Base-by-base conservation (phyloP, 169 alveolate genomes). In the Theileria sp. region DNA sequence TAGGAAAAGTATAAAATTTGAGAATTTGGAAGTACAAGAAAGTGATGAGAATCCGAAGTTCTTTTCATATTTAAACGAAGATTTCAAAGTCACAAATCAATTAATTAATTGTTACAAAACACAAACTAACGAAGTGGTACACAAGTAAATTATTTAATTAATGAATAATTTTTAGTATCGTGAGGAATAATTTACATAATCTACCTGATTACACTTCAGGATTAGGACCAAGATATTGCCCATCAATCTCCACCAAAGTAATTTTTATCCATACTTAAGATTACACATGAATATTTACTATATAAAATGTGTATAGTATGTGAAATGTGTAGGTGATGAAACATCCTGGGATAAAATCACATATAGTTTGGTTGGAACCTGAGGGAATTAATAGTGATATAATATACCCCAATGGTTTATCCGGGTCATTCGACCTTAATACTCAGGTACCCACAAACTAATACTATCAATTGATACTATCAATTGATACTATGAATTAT, bases 321-420 rank as follows among this genome's bases (percentile, higher is more conserved):
- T 32, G 36, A 56, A 34, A n/a, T n/a, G n/a, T 44, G 30, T 23
- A 70, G 77, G 77, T 70, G 30, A 36, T 30, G 54, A 77, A 92
- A 49, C 95, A 94, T 80, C 89, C 97, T 10, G 88, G 91, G 17
- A 92, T 90, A 28, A 79, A 81, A 25, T 70, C 86, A 30, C 98
- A 96, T 75, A 83, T 89, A n/a, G 90, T 96, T 21, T 96, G 98
- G 98, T 91, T 96, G 26, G 98, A 96, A 84, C 97, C 97, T 3
- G 98, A 96, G 82, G 98, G 98, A 1, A 61, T 82, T 23, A 60
- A 88, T 25, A 77, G 93, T 54, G 78, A 82, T 28, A 69, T 96
- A 34, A 83, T 96, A 15, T 96, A 94, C 65, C 98, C 98, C 4
- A 93, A 93, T 67, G 98, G 98, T 8, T 67, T 96, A 30, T 88